phyloP scores from a whole-genome alignment of 345 rosid species.

The Gossypium anomalum region DNA sequence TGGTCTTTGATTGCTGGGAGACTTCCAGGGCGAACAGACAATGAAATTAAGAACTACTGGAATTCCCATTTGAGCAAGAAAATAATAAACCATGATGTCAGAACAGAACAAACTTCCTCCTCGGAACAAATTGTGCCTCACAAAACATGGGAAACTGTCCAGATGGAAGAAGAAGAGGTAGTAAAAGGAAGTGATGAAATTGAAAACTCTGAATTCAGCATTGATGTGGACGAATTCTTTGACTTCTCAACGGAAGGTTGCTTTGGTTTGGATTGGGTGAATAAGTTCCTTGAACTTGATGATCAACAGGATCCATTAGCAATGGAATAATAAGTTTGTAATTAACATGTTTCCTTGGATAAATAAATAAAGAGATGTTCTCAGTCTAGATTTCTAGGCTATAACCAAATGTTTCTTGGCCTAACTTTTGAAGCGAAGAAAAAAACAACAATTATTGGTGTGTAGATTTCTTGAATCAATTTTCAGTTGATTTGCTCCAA shows the following conservation, averaged over 20 bases:
- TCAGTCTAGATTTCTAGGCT: too few species aligned
- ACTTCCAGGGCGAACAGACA: conserved; percentile 67
- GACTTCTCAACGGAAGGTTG: conserved; percentile 38
- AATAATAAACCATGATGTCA: conserved; percentile 30
- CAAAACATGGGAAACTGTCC: neutral
- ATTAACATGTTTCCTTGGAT: too few species aligned
- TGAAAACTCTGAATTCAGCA: conserved; percentile 11
- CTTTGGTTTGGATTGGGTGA: conserved; percentile 43
- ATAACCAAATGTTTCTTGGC: too few species aligned
- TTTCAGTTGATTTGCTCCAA: too few species aligned
- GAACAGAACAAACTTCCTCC: neutral
- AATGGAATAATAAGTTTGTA: too few species aligned
- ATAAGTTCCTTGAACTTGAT: conserved; percentile 38
- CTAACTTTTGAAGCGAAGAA: too few species aligned
- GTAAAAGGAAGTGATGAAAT: neutral
- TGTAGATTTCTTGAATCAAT: too few species aligned
- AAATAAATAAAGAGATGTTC: too few species aligned
- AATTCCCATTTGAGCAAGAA: conserved; percentile 67
- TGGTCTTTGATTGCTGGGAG: conserved; percentile 72
- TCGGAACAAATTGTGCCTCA: neutral
- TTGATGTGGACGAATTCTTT: conserved; percentile 32
- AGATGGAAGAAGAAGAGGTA: neutral
- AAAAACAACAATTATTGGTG: too few species aligned
- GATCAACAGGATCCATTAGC: conserved; percentile 19
- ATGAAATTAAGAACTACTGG: conserved; percentile 70